Conservation (phyloP, 2,329 filamentous ascomycete species). For the Emmonsiellopsis sp. region DNA sequence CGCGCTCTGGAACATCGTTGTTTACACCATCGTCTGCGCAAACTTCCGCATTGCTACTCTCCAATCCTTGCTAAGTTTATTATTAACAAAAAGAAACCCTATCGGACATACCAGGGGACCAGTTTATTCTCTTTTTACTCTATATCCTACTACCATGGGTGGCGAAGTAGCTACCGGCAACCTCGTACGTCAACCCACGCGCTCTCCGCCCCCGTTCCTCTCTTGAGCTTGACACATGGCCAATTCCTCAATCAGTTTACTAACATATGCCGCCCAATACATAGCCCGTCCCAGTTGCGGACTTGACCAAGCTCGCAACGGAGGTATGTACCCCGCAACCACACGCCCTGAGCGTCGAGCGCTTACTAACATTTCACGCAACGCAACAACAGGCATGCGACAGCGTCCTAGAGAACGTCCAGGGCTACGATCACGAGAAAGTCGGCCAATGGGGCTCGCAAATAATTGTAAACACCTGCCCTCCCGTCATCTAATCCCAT, state of each 20-base stretch:
- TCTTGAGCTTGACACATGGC: background rate
- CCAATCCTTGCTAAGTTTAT: background rate
- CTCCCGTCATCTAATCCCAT: background rate
- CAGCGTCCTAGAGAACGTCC: slow-evolving; percentile 60
- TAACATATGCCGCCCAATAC: background rate
- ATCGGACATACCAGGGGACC: background rate
- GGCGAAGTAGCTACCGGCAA: background rate
- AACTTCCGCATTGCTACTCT: too few relatives aligned
- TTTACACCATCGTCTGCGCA: too few relatives aligned
- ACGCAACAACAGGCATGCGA: slow-evolving; percentile 63
- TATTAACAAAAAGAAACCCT: background rate
- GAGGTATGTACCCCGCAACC: slow-evolving; percentile 51
- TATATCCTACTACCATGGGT: background rate
- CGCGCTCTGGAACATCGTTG: too few relatives aligned
- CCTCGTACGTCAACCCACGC: background rate
- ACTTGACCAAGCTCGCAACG: slow-evolving; percentile 76
- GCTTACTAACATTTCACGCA: background rate
- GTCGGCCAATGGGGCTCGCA: slow-evolving; percentile 82
- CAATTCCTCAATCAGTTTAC: background rate
- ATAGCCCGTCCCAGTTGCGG: slow-evolving; percentile 65
- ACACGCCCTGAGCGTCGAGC: too few relatives aligned
- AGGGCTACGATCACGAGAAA: slow-evolving; percentile 78
- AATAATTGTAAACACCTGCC: slow-evolving; percentile 69
- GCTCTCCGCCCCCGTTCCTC: background rate
- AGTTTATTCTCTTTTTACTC: background rate